Evolutionary conservation across 1,139 yeast genomes (phyloP).

Genomic region (Zygoascus meyerae): DNA sequence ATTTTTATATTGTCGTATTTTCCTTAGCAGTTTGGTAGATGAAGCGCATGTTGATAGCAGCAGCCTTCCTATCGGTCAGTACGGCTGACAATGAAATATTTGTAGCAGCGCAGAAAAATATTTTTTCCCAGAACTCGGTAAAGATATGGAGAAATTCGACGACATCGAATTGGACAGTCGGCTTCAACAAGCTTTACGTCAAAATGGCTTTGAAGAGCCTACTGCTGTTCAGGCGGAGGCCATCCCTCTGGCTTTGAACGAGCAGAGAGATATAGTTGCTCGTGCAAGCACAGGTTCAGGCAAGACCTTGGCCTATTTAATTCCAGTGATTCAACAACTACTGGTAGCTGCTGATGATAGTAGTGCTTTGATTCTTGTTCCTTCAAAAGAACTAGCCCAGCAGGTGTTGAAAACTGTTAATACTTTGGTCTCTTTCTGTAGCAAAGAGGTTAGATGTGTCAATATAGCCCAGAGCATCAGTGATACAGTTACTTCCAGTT

Average conservation of each 20-base stretch:
- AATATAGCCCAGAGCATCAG: constrained; percentile 71
- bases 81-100: constrained; percentile 4
- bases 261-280: constrained; percentile 80
- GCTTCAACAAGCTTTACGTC: constrained; percentile 67
- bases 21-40: neutral
- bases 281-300: constrained; percentile 90
- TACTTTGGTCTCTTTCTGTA: constrained; percentile 64
- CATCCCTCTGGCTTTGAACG: constrained; percentile 86
- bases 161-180: constrained; percentile 60
- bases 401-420: constrained; percentile 68
- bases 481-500: constrained; percentile 65
- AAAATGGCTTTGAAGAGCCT: constrained; percentile 75
- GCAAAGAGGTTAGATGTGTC: constrained; percentile 56
- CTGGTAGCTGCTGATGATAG: constrained; percentile 32
- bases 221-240: constrained; percentile 87
- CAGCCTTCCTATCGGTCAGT: neutral
- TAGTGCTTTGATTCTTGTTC: constrained; percentile 57
- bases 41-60: neutral
- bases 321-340: constrained; percentile 71
- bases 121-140: neutral
- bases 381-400: constrained; percentile 77
- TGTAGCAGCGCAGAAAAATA: neutral
- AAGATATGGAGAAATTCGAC: constrained; percentile 20
- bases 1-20: neutral
- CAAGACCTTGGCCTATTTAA: constrained; percentile 76